A percentile compares a stretch with the other conserved stretches of the same genome.
Evolutionary conservation across 495 filamentous ascomycete genomes (phyloP).

Genomic region (Halenospora varia): DNA sequence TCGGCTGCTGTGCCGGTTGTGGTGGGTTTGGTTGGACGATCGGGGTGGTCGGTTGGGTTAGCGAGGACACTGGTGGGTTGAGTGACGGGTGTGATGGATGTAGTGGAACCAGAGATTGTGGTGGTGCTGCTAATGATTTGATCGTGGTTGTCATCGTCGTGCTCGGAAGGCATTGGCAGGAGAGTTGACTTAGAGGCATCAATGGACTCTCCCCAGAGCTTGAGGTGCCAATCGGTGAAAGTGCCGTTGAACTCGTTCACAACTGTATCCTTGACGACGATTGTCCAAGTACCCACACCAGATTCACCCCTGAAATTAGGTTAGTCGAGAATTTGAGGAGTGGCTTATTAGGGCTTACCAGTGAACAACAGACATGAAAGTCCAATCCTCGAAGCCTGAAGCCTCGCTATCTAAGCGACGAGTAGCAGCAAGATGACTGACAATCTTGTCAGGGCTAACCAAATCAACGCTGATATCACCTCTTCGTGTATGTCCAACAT

Average conservation of each 20-base stretch:
- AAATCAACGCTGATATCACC: constrained; percentile 93
- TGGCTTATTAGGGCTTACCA: constrained; percentile 56
- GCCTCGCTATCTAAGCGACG: constrained; percentile 59
- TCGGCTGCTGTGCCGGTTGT: constrained; percentile 31
- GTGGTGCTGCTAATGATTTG: constrained; percentile 30
- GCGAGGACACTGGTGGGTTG: constrained; percentile 38
- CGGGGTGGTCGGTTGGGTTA: constrained; percentile 65
- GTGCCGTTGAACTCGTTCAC: constrained; percentile 72
- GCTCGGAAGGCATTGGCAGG: constrained; percentile 78
- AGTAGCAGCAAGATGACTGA: constrained; percentile 77
- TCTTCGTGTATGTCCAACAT: constrained; percentile 77
- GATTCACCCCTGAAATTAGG: constrained; percentile 73
- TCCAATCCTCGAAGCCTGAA: constrained; percentile 91
- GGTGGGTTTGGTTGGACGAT: constrained; percentile 67
- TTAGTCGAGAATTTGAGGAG: constrained; percentile 11
- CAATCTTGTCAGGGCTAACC: constrained; percentile 73
- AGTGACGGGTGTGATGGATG: constrained; percentile 39
- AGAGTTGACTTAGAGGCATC: constrained; percentile 65
- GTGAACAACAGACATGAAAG: constrained; percentile 96
- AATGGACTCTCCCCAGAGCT: constrained; percentile 85
- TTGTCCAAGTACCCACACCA: constrained; percentile 82
- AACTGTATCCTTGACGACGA: constrained; percentile 81
- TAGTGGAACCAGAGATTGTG: constrained; percentile 48
- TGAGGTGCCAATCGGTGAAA: constrained; percentile 90
- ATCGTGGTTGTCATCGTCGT: constrained; percentile 79